phyloP scores from a whole-genome alignment of 2,329 filamentous ascomycete genomes.

The Neopestalotiopsis rosae region DNA sequence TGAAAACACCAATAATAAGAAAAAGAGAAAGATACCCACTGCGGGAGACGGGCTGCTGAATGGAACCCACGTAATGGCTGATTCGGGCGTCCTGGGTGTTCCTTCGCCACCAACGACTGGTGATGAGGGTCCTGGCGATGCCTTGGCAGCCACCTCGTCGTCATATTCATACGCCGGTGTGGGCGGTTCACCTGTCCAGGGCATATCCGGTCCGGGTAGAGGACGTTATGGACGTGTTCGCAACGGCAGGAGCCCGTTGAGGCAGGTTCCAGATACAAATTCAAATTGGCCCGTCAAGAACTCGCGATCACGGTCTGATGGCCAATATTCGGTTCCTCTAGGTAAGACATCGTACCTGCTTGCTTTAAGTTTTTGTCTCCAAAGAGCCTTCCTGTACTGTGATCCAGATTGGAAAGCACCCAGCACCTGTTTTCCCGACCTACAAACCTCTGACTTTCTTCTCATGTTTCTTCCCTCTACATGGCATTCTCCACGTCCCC shows the following conservation, averaged over 20 bases:
- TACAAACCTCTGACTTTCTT: neutral
- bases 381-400: neutral
- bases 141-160: slow-evolving; percentile 34
- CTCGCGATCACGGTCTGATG: slow-evolving; percentile 50
- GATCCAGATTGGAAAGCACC: neutral
- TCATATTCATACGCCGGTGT: slow-evolving; percentile 52
- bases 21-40: slow-evolving; percentile 96
- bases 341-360: slow-evolving; percentile 43
- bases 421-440: neutral
- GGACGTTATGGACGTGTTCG: slow-evolving; percentile 77
- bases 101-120: slow-evolving; percentile 39
- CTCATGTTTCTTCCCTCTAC: neutral
- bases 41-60: slow-evolving; percentile 70
- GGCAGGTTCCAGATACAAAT: slow-evolving; percentile 63
- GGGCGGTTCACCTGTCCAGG: slow-evolving; percentile 64
- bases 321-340: slow-evolving; percentile 43
- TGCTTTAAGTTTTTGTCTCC: slow-evolving; percentile 2
- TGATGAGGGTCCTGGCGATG: slow-evolving; percentile 40
- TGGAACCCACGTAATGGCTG: slow-evolving; percentile 45
- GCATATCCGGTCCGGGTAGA: slow-evolving; percentile 84
- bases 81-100: slow-evolving; percentile 39
- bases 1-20: slow-evolving; percentile 99
- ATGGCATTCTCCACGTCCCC: neutral
- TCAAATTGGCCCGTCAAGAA: slow-evolving; percentile 59
- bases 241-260: slow-evolving; percentile 66